Evolutionary conservation across 805 yeast species (phyloP), one percentile per base, ranked within the genome.

Genomic region (Clavispora carvajalis): DNA sequence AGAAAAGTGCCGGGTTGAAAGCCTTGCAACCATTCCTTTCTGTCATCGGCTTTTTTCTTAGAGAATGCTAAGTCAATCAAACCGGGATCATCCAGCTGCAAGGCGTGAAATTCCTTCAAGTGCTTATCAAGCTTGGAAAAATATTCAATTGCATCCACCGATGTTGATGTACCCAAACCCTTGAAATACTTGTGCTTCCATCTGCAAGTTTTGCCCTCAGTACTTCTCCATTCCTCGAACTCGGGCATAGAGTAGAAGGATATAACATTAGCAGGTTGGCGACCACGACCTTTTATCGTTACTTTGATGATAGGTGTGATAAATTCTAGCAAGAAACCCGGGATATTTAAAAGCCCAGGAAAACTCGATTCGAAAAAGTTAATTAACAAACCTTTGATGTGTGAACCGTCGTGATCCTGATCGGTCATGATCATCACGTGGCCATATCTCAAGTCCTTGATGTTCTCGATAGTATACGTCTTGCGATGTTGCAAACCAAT

Each of bases 401-500:
- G 99, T 13, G 95, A 85, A 46, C 99, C 99, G 74, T 93, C 99
- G 53, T 90, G 95, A 87, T 93, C 99, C 67, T 93, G 99, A 84
- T 93, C 99, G 6, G 99, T 89, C 98, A 93, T 93, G 59, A 93
- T 89, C 98, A 93, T 93, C 38, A 93, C 76, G 60, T 89, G 96
- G 26, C 99, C 99, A 58, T 93, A 93, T 60, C 99, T 79, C 47
- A 93, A 69, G 4, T 83, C 80, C 42, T 77, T 76, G 12, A 85
- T 71, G 48, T 81, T 83, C 16, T 80, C 81, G 1, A 60, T 43
- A 15, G 60, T 66, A 58, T 93, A 93, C 33, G 71, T 72, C 64
- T 88, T 91, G 54, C 85, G 88, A 64, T 93, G 99, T 61, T 90
- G 96, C 41, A 93, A 70, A 16, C 99, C 99, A 70, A 93, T 85